Evolutionary conservation across 2,329 filamentous ascomycete species (phyloP).

Genomic region (Fusarium circinatum): DNA sequence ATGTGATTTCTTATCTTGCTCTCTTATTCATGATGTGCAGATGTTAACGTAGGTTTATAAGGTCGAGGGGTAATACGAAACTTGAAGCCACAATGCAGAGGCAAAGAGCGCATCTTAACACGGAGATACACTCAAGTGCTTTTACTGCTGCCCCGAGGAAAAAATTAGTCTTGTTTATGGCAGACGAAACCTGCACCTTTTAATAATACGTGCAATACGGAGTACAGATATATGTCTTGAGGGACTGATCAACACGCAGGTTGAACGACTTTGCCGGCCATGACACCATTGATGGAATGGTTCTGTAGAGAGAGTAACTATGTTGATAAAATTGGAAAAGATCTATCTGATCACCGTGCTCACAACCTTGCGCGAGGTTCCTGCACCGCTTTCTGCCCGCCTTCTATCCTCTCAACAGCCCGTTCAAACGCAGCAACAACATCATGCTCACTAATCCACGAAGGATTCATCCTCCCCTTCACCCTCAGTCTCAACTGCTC

Average conservation of each 20-base stretch:
- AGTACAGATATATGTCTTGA: neutral
- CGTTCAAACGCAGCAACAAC: conserved; percentile 51
- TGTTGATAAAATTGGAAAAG: rapidly evolving
- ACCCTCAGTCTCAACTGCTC: conserved; percentile 50
- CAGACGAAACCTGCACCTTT: rapidly evolving
- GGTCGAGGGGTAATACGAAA: neutral
- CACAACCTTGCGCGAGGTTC: neutral
- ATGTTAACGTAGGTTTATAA: neutral
- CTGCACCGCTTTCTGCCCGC: neutral
- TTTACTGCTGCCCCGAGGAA: rapidly evolving
- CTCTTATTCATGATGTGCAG: neutral
- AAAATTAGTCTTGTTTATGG: neutral
- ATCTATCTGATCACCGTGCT: neutral
- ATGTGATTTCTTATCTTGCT: neutral
- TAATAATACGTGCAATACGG: neutral
- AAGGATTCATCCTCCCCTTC: conserved; percentile 49
- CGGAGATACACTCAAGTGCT: rapidly evolving
- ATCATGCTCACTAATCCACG: conserved; percentile 60
- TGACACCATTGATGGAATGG: too few relatives aligned
- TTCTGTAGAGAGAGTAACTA: rapidly evolving
- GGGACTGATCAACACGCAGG: neutral
- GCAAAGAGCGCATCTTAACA: neutral
- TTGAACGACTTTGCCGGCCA: neutral
- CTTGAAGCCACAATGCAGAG: neutral
- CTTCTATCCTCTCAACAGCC: conserved; percentile 3